Evolutionary conservation across 805 yeast species (phyloP), one percentile per base, ranked within the genome.

Genomic region (Saturnispora kantuleensis): DNA sequence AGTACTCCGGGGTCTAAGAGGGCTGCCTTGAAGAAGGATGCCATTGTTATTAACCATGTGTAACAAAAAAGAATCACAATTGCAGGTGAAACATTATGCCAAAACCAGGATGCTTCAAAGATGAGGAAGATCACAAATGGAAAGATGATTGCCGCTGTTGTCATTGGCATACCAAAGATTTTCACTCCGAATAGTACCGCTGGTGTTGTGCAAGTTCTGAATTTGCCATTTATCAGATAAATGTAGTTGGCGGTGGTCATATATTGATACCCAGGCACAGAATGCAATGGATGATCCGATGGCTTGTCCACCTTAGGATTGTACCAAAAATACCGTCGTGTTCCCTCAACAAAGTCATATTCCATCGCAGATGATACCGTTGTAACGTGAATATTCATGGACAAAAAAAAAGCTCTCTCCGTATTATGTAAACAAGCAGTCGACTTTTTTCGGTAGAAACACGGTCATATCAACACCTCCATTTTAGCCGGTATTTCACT

Each of bases 1-100:
- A 82, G 54, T 1, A 71, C 59, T 0, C 95, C 95, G 0, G 94
- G 85, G 52, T 85, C 95, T 10, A 72, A 59, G 2, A 75, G 64
- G 0, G 83, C 69, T 0, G 82, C 79, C 45, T 62, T 69, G 7
- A 79, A 45, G 48, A 77, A 76, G 42, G 77, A 71, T 3, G 58
- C 39, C 1, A 76, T n/a, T 2, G 76, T 56, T 35, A 76, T 54
- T 4, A 67, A 39, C 83, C 84, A 80, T 33, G 74, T 55, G 53
- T 84, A 84, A 15, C 72, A 60, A 51, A 80, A 79, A 3, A 79
- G 41, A 0, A 84, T 64, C 4, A 77, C 80, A 5, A 68, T 53
- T 3, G 76, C 76, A 0, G 84, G 83, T 29, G 75, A 70, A 2
- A 76, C 56, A 37, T 76, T 52, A 44, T 66, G 57, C 85, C 87